phyloP scores from a whole-genome alignment of 345 rosid genomes.

The Corymbia maculata region DNA sequence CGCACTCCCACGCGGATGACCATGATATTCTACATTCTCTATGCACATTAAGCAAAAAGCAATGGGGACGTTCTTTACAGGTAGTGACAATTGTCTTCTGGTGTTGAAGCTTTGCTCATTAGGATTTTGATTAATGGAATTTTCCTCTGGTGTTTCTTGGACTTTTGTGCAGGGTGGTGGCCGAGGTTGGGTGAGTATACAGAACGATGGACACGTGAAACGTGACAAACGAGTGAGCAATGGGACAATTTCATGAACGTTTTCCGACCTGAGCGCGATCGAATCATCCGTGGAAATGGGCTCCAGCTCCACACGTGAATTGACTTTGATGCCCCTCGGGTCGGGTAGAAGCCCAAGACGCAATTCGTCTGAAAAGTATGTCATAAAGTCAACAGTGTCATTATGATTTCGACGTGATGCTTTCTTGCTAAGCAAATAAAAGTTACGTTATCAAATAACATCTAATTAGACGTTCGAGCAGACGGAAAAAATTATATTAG shows the following conservation, averaged over 20 bases:
- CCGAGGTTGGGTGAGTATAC: neutral
- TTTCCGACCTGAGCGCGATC: neutral
- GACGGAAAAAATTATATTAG: neutral
- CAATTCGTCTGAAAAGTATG: neutral
- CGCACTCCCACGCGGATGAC: neutral
- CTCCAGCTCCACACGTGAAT: neutral
- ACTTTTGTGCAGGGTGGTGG: too few species aligned
- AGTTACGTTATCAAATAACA: neutral
- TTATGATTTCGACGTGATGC: neutral
- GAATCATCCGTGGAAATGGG: neutral
- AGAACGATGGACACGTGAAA: neutral
- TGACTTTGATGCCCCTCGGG: neutral
- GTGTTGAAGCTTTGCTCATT: neutral
- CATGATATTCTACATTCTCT: neutral
- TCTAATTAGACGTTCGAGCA: neutral
- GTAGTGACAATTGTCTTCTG: neutral
- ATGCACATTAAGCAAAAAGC: neutral
- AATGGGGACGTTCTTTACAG: neutral
- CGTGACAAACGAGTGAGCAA: neutral
- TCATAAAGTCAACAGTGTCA: neutral
- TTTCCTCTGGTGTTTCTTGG: neutral
- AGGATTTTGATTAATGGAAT: neutral
- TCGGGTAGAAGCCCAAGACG: neutral
- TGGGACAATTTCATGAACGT: neutral
- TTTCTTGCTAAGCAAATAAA: neutral